A percentile compares a stretch with the other conserved stretches of the same genome.
These are phyloP conservation scores for Physcomitrium patens DNA, from an alignment of 225 moss, liverwort and hornwort species.

Conservation along the genomic window DNA sequence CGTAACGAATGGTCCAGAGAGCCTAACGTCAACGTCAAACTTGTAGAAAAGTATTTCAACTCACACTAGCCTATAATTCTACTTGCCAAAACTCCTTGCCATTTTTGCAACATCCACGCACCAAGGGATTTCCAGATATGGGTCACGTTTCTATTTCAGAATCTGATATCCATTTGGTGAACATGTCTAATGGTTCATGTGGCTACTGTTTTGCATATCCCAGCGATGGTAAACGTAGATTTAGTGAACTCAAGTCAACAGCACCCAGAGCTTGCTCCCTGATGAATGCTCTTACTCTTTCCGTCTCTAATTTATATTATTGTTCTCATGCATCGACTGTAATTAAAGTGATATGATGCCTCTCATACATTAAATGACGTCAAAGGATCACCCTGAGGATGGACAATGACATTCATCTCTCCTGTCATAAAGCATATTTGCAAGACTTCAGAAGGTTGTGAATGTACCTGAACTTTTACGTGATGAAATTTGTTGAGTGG, in stretches of 20 bases:
- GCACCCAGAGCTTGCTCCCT: background rate
- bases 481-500: conserved; percentile 34
- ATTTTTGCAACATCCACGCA: background rate
- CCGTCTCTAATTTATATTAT: background rate
- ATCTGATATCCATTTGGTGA: background rate
- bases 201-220: background rate
- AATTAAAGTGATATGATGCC: background rate
- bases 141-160: background rate
- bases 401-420: background rate
- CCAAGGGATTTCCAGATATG: background rate
- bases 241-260: background rate
- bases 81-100: background rate
- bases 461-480: conserved; percentile 39
- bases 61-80: background rate
- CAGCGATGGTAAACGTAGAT: background rate
- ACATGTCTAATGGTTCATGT: background rate
- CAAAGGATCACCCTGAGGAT: background rate
- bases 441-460: background rate
- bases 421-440: background rate
- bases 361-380: background rate
- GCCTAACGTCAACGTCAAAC: background rate
- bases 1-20: background rate
- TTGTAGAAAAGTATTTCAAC: background rate
- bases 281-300: background rate
- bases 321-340: background rate